phyloP scores from a whole-genome alignment of 208 protist genomes.

The Crithidia brevicula region DNA sequence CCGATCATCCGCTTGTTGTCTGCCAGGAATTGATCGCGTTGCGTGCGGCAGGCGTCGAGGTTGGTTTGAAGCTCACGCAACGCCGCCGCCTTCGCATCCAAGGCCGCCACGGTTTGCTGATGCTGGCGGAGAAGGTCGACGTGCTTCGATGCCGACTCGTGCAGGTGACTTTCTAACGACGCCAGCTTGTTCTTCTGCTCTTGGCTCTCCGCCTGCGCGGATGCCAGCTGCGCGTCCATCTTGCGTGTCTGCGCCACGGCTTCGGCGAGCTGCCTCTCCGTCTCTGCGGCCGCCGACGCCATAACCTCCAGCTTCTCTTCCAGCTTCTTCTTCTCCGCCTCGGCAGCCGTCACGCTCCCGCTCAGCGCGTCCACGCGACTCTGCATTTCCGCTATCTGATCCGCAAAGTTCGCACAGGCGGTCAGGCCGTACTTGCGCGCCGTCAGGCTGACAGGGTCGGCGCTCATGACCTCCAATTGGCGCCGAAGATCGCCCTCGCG shows the following conservation, averaged over 20 bases:
- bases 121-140: conserved; percentile 18
- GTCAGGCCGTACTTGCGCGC: conserved; percentile 78
- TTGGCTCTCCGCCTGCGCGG: neutral
- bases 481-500: conserved; percentile 62
- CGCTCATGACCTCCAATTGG: conserved; percentile 63
- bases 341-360: neutral
- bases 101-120: conserved; percentile 9
- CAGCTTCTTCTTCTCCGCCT: conserved; percentile 15
- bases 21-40: conserved; percentile 51
- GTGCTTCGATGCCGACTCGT: neutral
- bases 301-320: conserved; percentile 1
- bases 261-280: conserved; percentile 1
- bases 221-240: conserved; percentile 7
- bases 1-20: conserved; percentile 72
- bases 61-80: conserved; percentile 24
- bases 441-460: conserved; percentile 69
- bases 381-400: conserved; percentile 46
- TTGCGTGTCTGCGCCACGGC: conserved; percentile 9
- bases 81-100: conserved; percentile 21
- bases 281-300: neutral
- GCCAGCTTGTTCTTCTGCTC: neutral
- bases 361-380: conserved; percentile 19
- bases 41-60: conserved; percentile 9
- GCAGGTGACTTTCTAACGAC: conserved; percentile 7
- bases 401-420: conserved; percentile 56